Base-by-base conservation (phyloP, 805 yeast genomes). In the Yamadazyma philogaea region DNA sequence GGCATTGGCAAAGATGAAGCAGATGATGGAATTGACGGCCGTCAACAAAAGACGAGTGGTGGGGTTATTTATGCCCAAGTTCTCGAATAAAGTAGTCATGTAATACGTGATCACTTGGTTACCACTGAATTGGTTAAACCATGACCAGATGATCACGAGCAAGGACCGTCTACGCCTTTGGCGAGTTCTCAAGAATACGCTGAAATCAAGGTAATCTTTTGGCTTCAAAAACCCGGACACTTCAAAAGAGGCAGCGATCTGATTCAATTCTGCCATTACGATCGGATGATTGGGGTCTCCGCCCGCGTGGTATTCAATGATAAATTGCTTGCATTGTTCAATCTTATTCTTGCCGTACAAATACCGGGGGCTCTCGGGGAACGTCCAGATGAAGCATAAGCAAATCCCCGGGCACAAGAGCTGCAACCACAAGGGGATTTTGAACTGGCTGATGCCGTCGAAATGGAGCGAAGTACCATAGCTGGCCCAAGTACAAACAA, bases 361-460 rank as follows among this genome's bases (percentile, higher is more conserved):
- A 62, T 64, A 74, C 36, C 79, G 53, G 6, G 81, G 79, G 3
- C 77, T 67, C 49, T 75, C 81, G 2, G 79, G 79, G 30, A 52
- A 47, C 3, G 49, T 59, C 44, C 64, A 66, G 5, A 67, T 58
- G 11, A 61, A 42, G 3, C 60, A 27, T 7, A 72, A 46, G 34
- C 73, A 67, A 4, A 69, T 16, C 2, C 68, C 43, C 3, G 79
- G 74, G 4, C 75, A 77, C 3, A 73, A 30, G 4, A 47, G 30
- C 45, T 55, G 59, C 19, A 53, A 39, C 52, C 56, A 54, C 11
- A 55, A 44, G 16, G 53, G 53, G 22, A 55, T 43, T 41, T 50
- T 53, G 38, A 55, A 6, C 63, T 64, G 43, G 6, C 33, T 36
- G 3, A 32, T 15, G 63, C 26, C n/a, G 64, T 69, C 57, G 55